phyloP scores from a whole-genome alignment of 2,329 filamentous ascomycete genomes.

The Didymella glomerata region DNA sequence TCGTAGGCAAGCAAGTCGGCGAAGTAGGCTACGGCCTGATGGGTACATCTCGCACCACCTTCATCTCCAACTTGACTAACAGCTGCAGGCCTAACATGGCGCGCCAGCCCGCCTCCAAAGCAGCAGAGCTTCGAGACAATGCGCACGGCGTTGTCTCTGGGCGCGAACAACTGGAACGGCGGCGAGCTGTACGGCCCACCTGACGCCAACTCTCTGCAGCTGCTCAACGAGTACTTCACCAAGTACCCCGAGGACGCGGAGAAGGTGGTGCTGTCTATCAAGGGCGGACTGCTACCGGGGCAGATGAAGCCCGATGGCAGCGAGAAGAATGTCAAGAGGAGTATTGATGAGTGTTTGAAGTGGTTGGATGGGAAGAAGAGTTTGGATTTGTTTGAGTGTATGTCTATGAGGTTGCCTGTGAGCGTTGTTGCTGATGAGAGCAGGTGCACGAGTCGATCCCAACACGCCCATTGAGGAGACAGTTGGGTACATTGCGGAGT shows the following conservation, averaged over 20 bases:
- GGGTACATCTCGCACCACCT: constrained; percentile 39
- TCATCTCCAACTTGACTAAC: constrained; percentile 19
- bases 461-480: constrained; percentile 57
- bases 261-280: constrained; percentile 62
- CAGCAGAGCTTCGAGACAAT: constrained; percentile 56
- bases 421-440: neutral
- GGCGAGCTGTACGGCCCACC: constrained; percentile 60
- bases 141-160: constrained; percentile 53
- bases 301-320: constrained; percentile 52
- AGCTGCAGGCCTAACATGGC: constrained; percentile 56
- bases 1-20: constrained; percentile 51
- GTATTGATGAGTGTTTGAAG: constrained; percentile 57
- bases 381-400: constrained; percentile 58
- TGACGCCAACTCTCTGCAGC: constrained; percentile 57
- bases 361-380: constrained; percentile 58
- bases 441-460: constrained; percentile 53
- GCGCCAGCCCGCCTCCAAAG: constrained; percentile 47
- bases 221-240: constrained; percentile 61
- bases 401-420: neutral
- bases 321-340: constrained; percentile 52
- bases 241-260: constrained; percentile 60
- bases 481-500: constrained; percentile 52
- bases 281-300: constrained; percentile 54
- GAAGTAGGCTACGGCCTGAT: constrained; percentile 59
- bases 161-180: constrained; percentile 61